Evolutionary conservation across 352 stramenopile species (phyloP), one percentile per base, ranked within the genome.

Genomic region (Phytophthora sansomeana): DNA sequence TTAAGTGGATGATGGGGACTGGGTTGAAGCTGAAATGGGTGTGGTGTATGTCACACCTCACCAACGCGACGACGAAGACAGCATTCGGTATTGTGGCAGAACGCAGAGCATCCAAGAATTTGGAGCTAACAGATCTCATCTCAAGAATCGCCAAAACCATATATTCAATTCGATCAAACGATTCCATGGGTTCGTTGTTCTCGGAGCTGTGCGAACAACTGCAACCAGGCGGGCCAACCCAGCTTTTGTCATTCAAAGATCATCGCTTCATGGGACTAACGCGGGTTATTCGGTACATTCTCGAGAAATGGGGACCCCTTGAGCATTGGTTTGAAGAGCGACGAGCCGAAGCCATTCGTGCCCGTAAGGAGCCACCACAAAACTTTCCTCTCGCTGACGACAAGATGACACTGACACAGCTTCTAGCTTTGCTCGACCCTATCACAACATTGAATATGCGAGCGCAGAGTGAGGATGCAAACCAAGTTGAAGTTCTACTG

Each of bases 191-290:
- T 10, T 50, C 43, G 3, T 16, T 50, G 9, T 50, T 50, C 19
- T 21, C 11, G 3, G 43, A 50, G n/a, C n/a, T 50, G 13, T 50
- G 43, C 24, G 5, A 35, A 6, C 43, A 36, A 11, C 19, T n/a
- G n/a, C 43, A 50, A 50, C 43, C 19, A 9, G 43, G 24, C 13
- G n/a, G 17, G 5, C 17, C 21, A 33, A 50, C 43, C 13, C 43
- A 50, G 11, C 43, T 50, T 13, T 50, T 46, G 17, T 14, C 30
- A 6, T 57, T 57, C 28, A 39, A 46, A 19, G 17, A 46, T 4
- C 49, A 57, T 13, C 49, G 33, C 7, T 57, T 57, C 13, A 32
- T 57, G 33, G 49, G 33, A 17, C 49, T 57, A 1, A 46, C 49
- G 16, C 32, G 49, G 6, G 49, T 57, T n/a, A 46, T 57, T 29